Conservation (phyloP, 2,329 filamentous ascomycete species). For the Fusarium humuli region DNA sequence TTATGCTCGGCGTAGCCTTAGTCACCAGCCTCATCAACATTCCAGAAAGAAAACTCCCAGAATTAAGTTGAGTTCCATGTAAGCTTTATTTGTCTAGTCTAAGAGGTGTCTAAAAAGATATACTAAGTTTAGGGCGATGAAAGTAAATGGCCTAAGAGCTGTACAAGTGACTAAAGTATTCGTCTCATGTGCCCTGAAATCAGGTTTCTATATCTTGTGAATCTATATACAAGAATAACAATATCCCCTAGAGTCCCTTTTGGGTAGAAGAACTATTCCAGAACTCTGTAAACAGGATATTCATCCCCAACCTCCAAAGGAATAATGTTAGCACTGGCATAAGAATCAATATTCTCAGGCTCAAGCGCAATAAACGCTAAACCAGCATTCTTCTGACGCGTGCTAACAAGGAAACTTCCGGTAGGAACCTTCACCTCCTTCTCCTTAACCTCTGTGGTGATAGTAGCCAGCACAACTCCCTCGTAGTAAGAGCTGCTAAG, state of each 20-base stretch:
- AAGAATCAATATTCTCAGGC: conserved; percentile 51
- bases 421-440: conserved; percentile 42
- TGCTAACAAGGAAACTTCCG: conserved; percentile 50
- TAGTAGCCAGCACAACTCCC: conserved; percentile 41
- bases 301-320: conserved; percentile 47
- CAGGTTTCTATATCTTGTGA: neutral
- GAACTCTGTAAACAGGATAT: conserved; percentile 47
- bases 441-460: conserved; percentile 34
- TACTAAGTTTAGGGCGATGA: too few relatives aligned
- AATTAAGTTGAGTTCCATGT: neutral
- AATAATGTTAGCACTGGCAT: conserved; percentile 48
- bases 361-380: conserved; percentile 48
- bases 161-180: neutral
- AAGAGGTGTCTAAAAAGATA: too few relatives aligned
- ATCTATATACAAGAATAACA: neutral
- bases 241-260: neutral
- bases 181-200: neutral
- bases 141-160: neutral
- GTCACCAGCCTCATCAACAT: conserved; percentile 1
- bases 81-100: too few relatives aligned
- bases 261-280: neutral
- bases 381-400: conserved; percentile 49
- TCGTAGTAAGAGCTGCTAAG: conserved; percentile 45
- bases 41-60: neutral
- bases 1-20: neutral